Evolutionary conservation across 805 yeast species (phyloP).

Genomic region (Candida hungchunana): DNA sequence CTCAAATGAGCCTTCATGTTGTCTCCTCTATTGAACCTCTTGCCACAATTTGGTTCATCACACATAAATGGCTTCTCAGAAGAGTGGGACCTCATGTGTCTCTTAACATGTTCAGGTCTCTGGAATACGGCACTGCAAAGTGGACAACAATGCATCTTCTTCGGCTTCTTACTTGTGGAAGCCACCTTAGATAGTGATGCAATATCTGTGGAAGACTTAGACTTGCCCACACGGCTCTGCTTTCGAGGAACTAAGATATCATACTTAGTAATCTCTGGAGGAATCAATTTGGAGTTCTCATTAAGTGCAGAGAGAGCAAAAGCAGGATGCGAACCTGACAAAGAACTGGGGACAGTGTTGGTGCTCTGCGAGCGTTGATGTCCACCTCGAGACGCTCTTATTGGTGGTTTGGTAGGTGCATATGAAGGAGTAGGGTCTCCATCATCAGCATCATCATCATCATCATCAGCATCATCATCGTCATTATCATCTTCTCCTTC

Average conservation of each 20-base stretch:
- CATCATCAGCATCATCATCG: no score
- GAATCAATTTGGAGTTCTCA: constrained; percentile 10
- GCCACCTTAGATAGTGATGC: constrained; percentile 10
- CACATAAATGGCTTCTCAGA: constrained; percentile 76
- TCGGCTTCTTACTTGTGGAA: constrained; percentile 42
- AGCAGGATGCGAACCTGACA: constrained; percentile 45
- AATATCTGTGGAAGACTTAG: constrained; percentile 20
- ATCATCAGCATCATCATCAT: no score
- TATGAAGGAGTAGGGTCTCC: no score
- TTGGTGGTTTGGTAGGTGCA: no score
- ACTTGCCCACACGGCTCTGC: constrained; percentile 11
- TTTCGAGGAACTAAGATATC: constrained; percentile 26
- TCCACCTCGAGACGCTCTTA: no score
- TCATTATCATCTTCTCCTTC: no score
- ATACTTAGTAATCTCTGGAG: constrained; percentile 24
- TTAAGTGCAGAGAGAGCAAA: constrained; percentile 43
- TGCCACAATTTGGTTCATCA: constrained; percentile 56
- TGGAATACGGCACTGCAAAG: constrained; percentile 59
- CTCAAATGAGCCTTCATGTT: constrained; percentile 79
- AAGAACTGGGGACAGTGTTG: neutral
- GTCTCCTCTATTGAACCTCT: constrained; percentile 68
- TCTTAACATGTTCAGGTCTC: constrained; percentile 68
- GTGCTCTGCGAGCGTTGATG: constrained; percentile 2
- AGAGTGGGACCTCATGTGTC: constrained; percentile 74
- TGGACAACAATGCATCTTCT: constrained; percentile 63